Evolutionary conservation across 2,329 filamentous ascomycete genomes (phyloP), one percentile per base, ranked within the genome.

Genomic region (Cercospora zeina): DNA sequence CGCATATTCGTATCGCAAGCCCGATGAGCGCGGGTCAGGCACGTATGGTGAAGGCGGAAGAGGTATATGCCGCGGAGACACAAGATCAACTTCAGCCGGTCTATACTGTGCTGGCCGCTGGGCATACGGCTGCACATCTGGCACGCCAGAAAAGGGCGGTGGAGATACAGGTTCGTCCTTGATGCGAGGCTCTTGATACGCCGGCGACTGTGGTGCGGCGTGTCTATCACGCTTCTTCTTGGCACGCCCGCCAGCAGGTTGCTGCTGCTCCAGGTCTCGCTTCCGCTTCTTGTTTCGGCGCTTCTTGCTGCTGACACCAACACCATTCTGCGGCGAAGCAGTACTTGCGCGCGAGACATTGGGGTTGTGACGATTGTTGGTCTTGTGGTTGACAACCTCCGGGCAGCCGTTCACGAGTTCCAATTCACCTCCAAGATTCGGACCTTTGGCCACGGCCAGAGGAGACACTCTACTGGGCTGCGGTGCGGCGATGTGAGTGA

Each of bases 381-480:
- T 53, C 54, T 69, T 74, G 30, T 67, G 68, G 27, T 45, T 49
- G 31, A 72, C 69, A 7, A 74, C 64, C 45, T 74, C 72, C n/a
- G 73, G 71, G 21, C 70, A 65, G 24, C 70, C 74, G 65, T 73
- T 72, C 53, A 77, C 88, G 72, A 66, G 83, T 85, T 67, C 82
- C 71, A 54, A 77, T 51, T 58, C 56, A n/a, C 56, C 56, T 74
- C 63, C 71, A 50, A 71, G 65, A 54, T 62, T 70, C 2, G 81
- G 77, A 58, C 78, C 75, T 71, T 84, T 85, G 59, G 81, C 74
- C 49, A 80, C 77, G 61, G 83, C 81, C 64, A 86, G 75, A 51
- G 83, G 83, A 27, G 84, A 85, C 24, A 86, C 86, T 71, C 90
- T 88, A 54, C 87, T 86, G 58, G 90, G 89, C 71, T 90, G 89